Base-by-base conservation (phyloP, 768 basidiomycete genomes). In the Suillus cothurnatus region DNA sequence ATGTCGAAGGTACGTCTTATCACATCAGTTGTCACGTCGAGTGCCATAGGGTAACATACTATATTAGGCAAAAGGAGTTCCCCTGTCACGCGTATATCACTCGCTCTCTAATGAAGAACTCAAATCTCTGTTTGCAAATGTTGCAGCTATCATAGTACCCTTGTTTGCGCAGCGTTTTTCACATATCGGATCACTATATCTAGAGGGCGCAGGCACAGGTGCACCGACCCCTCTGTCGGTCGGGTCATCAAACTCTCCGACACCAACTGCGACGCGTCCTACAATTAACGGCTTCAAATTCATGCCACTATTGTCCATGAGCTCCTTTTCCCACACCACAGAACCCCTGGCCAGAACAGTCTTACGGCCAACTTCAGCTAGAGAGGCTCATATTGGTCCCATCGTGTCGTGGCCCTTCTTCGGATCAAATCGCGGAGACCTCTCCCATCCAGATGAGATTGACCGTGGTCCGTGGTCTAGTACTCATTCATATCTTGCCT, bases 401-500 rank as follows among this genome's bases (percentile, higher is more conserved):
- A 94, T 95, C 71, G 86, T 94, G 59, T 93, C 92, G 4, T 95
- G 93, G 93, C 90, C 93, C 1, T 95, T 94, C 82, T 95, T 95
- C 73, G 93, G 93, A 55, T 90, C 91, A 5, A 88, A 89, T 68
- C 84, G 93, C 47, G 93, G 93, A 38, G 88, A 91, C 64, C 82
- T 92, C 28, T 68, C 76, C 3, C 89, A 90, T 68, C 88, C 88
- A 4, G 77, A 81, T 26, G 91, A 93, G 68, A 81, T 94, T 41
- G 81, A 92, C 70, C 87, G 93, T n/a, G 92, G 93, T 3, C 93
- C 93, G 0, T 94, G 92, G 90, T 64, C 81, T 3, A 82, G 83
- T 6, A 84, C 87, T 3, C 74, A 78, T 36, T 80, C 80, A 7
- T 95, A 95, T 73, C 77, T 93, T 26, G 72, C 76, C 6, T 85